phyloP scores from a whole-genome alignment of 495 filamentous ascomycete genomes.

The Cercophora scortea region DNA sequence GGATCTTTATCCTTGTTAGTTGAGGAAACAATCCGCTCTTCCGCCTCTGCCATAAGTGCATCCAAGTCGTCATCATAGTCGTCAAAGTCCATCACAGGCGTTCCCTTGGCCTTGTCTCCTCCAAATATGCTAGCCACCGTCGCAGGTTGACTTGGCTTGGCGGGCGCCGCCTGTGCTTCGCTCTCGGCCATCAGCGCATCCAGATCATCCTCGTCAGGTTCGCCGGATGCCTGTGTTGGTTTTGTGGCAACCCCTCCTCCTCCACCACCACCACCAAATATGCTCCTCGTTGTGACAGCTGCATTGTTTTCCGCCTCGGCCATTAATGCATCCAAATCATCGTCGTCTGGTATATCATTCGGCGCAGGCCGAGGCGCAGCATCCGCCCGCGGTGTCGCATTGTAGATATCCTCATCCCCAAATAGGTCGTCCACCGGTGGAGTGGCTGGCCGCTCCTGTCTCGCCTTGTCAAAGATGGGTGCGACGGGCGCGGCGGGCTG shows the following conservation, averaged over 20 bases:
- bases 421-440: slow-evolving; percentile 24
- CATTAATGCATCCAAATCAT: slow-evolving; percentile 45
- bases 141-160: background rate
- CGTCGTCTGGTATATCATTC: slow-evolving; percentile 34
- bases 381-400: slow-evolving; percentile 25
- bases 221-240: slow-evolving; percentile 5
- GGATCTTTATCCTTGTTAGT: background rate
- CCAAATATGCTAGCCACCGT: background rate
- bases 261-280: slow-evolving; percentile 17
- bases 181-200: slow-evolving; percentile 45
- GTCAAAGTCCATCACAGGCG: background rate
- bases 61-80: slow-evolving; percentile 35
- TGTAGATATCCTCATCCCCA: slow-evolving; percentile 36
- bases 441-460: slow-evolving; percentile 17
- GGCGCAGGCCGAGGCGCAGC: background rate
- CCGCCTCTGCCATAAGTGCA: slow-evolving; percentile 37
- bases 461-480: slow-evolving; percentile 38
- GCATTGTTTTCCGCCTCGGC: slow-evolving; percentile 32
- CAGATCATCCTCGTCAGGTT: slow-evolving; percentile 41
- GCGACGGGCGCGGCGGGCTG: slow-evolving; percentile 32
- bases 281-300: slow-evolving; percentile 9
- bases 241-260: background rate
- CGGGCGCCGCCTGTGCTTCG: slow-evolving; percentile 21
- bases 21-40: slow-evolving; percentile 17
- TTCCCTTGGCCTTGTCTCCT: background rate